Evolutionary conservation across 352 stramenopile genomes (phyloP), one percentile per base, ranked within the genome.

Genomic region (Globisporangium solare): DNA sequence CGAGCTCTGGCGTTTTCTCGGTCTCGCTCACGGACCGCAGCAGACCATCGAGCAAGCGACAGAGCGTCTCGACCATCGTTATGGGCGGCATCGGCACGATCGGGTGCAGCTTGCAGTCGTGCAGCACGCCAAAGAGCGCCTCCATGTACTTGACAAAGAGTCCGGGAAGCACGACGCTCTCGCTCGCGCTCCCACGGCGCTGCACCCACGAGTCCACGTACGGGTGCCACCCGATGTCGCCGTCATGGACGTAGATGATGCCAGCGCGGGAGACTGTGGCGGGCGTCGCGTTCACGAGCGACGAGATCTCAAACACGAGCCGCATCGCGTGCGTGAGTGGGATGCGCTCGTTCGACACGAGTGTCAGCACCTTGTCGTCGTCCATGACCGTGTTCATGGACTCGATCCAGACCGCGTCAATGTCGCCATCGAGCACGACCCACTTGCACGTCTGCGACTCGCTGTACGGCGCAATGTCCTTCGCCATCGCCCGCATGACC

Each of bases 241-340:
- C 62, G 49, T 98, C 94, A 58, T 98, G 97, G 41, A 99, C 95
- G 68, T 97, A 98, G 48, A 99, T 89, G 62, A 99, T 98, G 1
- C 96, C 95, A 17, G 96, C 96, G 18, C 96, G 79, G 8, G 92
- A 98, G n/a, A 99, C 96, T 0, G 96, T 99, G 8, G 95, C 95
- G 13, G 95, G 95, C 1, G 95, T 98, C 13, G 96, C 96, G 55
- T 98, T 98, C 49, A 95, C 92, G 6, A 99, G 71, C 17, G 92
- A 98, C 61, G 97, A 95, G 35, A 99, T 97, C 69, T 99, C 96
- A 76, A 99, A 99, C 15, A 99, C 86, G 66, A 99, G 89, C 31
- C 95, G 87, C 96, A 99, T 98, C 0, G 90, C 74, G n/a, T 91
- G 84, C 6, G 89, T 98, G 17, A 99, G 67, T 2, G 95, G 96